phyloP scores from a whole-genome alignment of 1,284 basidiomycete genomes.

The Puccinia brachypodii region DNA sequence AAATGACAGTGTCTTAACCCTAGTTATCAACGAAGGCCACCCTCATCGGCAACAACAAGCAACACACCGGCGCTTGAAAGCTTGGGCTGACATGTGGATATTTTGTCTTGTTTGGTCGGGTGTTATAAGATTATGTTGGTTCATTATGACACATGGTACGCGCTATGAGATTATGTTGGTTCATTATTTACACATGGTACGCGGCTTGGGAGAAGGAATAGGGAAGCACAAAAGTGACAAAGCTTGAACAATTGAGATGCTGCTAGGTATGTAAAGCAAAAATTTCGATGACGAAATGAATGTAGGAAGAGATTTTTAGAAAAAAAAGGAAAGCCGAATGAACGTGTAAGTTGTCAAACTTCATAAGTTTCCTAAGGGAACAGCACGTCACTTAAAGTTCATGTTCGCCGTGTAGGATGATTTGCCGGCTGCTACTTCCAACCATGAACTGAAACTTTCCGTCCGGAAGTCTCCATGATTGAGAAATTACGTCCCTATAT shows the following conservation, averaged over 20 bases:
- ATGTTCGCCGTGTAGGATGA: neutral
- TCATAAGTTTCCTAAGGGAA: neutral
- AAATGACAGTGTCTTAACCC: too few relatives aligned
- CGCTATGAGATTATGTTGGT: too few relatives aligned
- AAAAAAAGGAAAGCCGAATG: neutral
- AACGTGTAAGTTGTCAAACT: neutral
- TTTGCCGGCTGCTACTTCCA: slow-evolving; percentile 35
- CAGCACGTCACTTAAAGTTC: neutral
- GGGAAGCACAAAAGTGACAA: neutral
- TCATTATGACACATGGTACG: too few relatives aligned
- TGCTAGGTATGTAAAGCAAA: too few relatives aligned
- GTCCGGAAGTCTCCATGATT: slow-evolving; percentile 30
- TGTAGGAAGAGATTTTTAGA: neutral
- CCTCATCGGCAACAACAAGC: too few relatives aligned
- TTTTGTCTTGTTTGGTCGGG: too few relatives aligned
- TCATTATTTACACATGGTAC: too few relatives aligned
- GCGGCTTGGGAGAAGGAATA: too few relatives aligned
- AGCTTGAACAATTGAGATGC: neutral
- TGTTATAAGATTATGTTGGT: too few relatives aligned
- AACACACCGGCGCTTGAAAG: too few relatives aligned
- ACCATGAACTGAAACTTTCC: slow-evolving; percentile 34
- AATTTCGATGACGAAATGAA: neutral
- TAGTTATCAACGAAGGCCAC: too few relatives aligned
- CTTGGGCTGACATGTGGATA: too few relatives aligned
- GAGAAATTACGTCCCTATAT: slow-evolving; percentile 29